Base-by-base conservation (phyloP, 306 rosid species). In the Mimosa bimucronata region DNA sequence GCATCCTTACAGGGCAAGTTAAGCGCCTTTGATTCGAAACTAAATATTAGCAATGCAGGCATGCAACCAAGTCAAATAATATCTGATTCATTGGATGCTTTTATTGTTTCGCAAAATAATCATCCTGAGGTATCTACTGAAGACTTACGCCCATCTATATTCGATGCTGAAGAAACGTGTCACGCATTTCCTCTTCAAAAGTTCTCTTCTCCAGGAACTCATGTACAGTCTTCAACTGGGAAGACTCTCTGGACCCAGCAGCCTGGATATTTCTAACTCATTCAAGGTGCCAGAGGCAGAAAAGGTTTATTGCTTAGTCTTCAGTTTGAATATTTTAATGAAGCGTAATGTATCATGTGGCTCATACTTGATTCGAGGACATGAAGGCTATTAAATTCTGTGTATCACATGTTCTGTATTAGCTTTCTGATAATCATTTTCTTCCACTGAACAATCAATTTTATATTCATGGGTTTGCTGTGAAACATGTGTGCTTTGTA, bases 141-240 rank as follows among this genome's bases (percentile, higher is more conserved):
- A 74, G 88, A 74, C 46, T 61, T 57, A 29, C 85, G 80, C 84
- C 83, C 89, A 34, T 95, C 97, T 66, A 84, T 95, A 80, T 86
- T 92, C 86, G 98, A 95, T 85, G 92, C 92, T 79, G 98, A 91
- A 86, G 97, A 90, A 71, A 89, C 99, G 44, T 90, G 99, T 79
- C 92, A 93, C 78, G 93, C 90, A 15, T 95, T 95, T 88, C 86
- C 92, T 65, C 83, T 84, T 85, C 78, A 21, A 79, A 91, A 88
- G 60, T 60, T 87, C 72, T 80, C 90, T 75, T 79, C 85, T 31
- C 66, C 80, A 8, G 81, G 84, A 53, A 88, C 77, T 75, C 86
- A 75, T 74, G 82, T 73, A 85, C 80, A 82, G 72, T 80, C 89
- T 65, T 61, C 61, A 14, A 71, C 79, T 70, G 87, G 86, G 46